Evolutionary conservation across 345 rosid species (phyloP), one percentile per base, ranked within the genome.

Genomic region (Zanthoxylum bungeanum): DNA sequence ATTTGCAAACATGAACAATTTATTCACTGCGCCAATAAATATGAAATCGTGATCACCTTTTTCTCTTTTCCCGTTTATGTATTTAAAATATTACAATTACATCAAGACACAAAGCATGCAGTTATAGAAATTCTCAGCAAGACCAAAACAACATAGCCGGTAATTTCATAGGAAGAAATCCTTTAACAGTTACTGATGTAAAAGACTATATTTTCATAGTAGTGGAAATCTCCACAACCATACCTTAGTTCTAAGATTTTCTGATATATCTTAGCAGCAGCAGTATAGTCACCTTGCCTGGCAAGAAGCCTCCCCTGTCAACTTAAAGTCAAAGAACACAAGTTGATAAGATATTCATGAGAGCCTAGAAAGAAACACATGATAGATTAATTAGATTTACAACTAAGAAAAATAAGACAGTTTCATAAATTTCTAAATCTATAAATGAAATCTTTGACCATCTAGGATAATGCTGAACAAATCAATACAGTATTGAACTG

Each of bases 231-330:
- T 39, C 25, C 61, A 72, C n/a, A 70, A 77, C 49, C 86, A 50
- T 90, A 94, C 98, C 98, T 84, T 75, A 86, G 59, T 73, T 90
- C 96, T 77, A 92, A 79, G 70, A 90, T 85, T 78, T 86, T 87
- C 82, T 86, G 79, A 76, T 88, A 95, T 75, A 87, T 79, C 59
- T 79, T 73, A 47, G 88, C 79, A 25, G 91, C 91, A 12, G 93
- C 79, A 65, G 82, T 75, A 81, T 83, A 87, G 80, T 95, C 93
- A 79, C 89, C 92, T 60, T 81, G 84, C 77, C 78, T 77, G 64
- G 91, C 91, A 72, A 88, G 91, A 83, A 90, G 90, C 78, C 86
- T 90, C 79, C 99, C 99, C 99, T 94, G 98, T 94, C 90, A 92
- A 91, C 99, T 94, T 94, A 79, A 78, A 94, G 89, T 85, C 82